Base-by-base conservation (phyloP, 2,329 filamentous ascomycete species). In the Geosmithia morbida region DNA sequence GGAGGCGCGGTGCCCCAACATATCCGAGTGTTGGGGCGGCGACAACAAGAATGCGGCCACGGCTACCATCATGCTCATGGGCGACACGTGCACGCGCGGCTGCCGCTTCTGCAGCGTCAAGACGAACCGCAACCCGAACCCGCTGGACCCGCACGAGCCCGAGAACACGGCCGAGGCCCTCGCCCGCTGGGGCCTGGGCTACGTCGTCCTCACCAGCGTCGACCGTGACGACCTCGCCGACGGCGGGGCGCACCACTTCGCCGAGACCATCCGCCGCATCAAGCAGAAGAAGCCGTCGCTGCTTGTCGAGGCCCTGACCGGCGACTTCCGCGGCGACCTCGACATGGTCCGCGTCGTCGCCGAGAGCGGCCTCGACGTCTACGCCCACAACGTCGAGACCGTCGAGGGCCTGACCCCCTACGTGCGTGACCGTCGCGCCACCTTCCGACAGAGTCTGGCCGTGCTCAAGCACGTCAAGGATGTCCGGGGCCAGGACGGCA, bases 31-130 rank as follows among this genome's bases (percentile, higher is more conserved):
- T 71, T 98, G 92, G 92, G 92, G 92, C 51, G 92, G 92, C 33
- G 80, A 74, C 60, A 79, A 84, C 63, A 95, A 95, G 70, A 83
- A 80, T 54, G 83, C 87, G 22, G 92, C 92, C 4, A 98, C 92
- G 30, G 92, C 92, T 2, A 98, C 92, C 11, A 97, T 98, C 65
- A 98, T 98, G 92, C 71, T 98, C 44, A 97, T 97, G 89, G 92
- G 92, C 53, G 92, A 98, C 64, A 97, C 90, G 8, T 98, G 92
- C 66, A 98, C 92, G 17, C 78, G 92, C 50, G 92, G 90, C 17
- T 98, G 92, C 66, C 80, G 92, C 47, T 98, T 98, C 72, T 98
- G 92, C 74, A 87, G 83, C 54, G 92, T 98, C 46, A 97, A 97
- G 74, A 98, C 92, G 2, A 82, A 71, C 49, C 81, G 85, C 42